These are phyloP conservation scores for Rutstroemia sp. DNA, from an alignment of 2,329 filamentous ascomycete species.

Conservation along the genomic window DNA sequence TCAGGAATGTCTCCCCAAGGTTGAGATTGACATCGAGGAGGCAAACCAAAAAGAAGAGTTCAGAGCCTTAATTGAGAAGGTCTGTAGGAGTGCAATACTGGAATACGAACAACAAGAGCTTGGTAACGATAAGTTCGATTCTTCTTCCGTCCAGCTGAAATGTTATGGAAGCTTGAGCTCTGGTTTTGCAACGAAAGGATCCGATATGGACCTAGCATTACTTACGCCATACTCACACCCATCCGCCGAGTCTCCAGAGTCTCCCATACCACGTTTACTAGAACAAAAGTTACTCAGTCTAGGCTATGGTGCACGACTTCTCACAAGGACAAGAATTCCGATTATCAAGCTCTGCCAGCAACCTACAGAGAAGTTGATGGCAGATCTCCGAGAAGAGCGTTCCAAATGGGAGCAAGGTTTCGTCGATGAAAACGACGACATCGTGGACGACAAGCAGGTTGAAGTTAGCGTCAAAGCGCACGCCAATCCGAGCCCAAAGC, in stretches of 20 bases:
- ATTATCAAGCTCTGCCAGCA: constrained; percentile 81
- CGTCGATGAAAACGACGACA: constrained; percentile 23
- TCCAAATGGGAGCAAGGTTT: constrained; percentile 62
- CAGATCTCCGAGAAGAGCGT: constrained; percentile 56
- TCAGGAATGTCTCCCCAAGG: constrained; percentile 21
- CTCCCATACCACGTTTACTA: constrained; percentile 63
- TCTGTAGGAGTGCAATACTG: constrained; percentile 54
- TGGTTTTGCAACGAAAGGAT: constrained; percentile 80
- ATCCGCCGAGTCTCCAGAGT: constrained; percentile 46
- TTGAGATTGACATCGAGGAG: constrained; percentile 55
- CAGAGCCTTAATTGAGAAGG: constrained; percentile 52
- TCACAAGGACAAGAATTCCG: constrained; percentile 73
- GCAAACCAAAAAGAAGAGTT: constrained; percentile 66
- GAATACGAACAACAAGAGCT: constrained; percentile 41
- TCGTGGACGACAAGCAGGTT: constrained; percentile 11
- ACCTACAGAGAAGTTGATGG: constrained; percentile 53
- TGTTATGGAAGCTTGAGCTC: constrained; percentile 79
- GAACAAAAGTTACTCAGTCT: constrained; percentile 67
- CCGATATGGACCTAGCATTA: constrained; percentile 83
- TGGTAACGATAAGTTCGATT: constrained; percentile 39
- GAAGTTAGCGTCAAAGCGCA: not conserved
- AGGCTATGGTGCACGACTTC: constrained; percentile 67
- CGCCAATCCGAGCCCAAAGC: not conserved
- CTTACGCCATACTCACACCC: constrained; percentile 54
- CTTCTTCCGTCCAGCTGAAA: constrained; percentile 55